phyloP scores from a whole-genome alignment of 1,139 yeast species.

The Sugiyamaella xylanicola region DNA sequence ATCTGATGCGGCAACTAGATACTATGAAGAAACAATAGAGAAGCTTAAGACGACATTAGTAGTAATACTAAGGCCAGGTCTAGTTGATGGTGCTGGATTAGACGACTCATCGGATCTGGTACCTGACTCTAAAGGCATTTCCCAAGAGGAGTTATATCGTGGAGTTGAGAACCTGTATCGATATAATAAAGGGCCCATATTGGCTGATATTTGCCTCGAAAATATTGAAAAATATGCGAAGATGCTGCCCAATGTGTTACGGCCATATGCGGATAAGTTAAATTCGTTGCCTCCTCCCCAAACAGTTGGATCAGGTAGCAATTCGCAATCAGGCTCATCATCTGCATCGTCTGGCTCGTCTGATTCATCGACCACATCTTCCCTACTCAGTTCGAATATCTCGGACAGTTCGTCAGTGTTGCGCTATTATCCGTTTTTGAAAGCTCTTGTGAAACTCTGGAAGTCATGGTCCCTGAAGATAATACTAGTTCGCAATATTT shows the following conservation, averaged over 20 bases:
- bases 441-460: slow-evolving; percentile 32
- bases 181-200: slow-evolving; percentile 36
- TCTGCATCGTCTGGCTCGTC: neutral
- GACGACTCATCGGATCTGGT: slow-evolving; percentile 1
- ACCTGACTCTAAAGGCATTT: slow-evolving; percentile 21
- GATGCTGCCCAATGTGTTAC: slow-evolving; percentile 8
- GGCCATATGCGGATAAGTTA: neutral
- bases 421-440: slow-evolving; percentile 14
- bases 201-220: slow-evolving; percentile 28
- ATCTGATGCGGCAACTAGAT: slow-evolving; percentile 23
- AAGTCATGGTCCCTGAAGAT: slow-evolving; percentile 35
- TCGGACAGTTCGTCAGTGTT: neutral
- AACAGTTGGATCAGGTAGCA: neutral
- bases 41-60: slow-evolving; percentile 33
- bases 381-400: neutral
- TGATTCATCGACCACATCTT: neutral
- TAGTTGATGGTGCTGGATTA: slow-evolving; percentile 4
- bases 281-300: neutral
- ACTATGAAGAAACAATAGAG: slow-evolving; percentile 29
- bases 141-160: slow-evolving; percentile 42
- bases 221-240: slow-evolving; percentile 6
- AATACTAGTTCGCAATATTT: slow-evolving; percentile 36
- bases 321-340: neutral
- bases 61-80: slow-evolving; percentile 28
- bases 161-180: slow-evolving; percentile 45